These are phyloP conservation scores for Psophocarpus tetragonolobus DNA, from an alignment of 306 rosid species.

Conservation along the genomic window DNA sequence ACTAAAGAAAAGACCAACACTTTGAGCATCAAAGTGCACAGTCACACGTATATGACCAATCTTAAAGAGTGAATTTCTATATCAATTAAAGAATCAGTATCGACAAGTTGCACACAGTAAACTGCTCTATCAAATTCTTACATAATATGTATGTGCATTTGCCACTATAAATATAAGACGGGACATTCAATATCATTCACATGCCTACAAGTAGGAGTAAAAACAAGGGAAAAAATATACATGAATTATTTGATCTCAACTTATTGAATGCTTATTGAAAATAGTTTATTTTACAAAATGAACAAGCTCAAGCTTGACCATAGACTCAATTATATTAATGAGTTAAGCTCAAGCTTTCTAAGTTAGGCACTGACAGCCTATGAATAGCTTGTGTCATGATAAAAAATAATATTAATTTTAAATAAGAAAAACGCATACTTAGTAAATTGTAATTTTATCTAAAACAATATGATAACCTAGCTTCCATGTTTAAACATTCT, in stretches of 20 bases:
- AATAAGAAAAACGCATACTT: not conserved
- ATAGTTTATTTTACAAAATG: not conserved
- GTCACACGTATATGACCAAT: slow-evolving; percentile 15
- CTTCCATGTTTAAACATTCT: not conserved
- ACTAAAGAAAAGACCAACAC: not conserved
- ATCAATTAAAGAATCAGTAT: slow-evolving; percentile 24
- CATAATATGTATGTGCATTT: slow-evolving; percentile 9
- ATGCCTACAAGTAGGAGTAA: not conserved
- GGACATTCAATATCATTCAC: slow-evolving; percentile 4
- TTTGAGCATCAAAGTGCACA: slow-evolving; percentile 8
- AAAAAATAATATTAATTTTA: not conserved
- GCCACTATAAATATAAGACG: slow-evolving; percentile 8
- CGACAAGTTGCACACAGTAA: slow-evolving; percentile 12
- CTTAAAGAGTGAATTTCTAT: not conserved
- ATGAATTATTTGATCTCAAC: not conserved
- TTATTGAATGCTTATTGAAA: not conserved
- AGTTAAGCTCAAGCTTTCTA: not conserved
- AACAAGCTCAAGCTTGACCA: not conserved
- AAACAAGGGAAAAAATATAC: not conserved
- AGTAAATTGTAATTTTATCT: not conserved
- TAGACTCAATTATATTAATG: not conserved
- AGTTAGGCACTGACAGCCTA: too few species aligned
- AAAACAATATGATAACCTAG: not conserved
- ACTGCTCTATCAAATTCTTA: slow-evolving; percentile 16
- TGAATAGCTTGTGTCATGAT: not conserved